A percentile compares a stretch with the other conserved stretches of the same genome.
phyloP scores from a whole-genome alignment of 495 filamentous ascomycete species.

The Aspergillus leporis region DNA sequence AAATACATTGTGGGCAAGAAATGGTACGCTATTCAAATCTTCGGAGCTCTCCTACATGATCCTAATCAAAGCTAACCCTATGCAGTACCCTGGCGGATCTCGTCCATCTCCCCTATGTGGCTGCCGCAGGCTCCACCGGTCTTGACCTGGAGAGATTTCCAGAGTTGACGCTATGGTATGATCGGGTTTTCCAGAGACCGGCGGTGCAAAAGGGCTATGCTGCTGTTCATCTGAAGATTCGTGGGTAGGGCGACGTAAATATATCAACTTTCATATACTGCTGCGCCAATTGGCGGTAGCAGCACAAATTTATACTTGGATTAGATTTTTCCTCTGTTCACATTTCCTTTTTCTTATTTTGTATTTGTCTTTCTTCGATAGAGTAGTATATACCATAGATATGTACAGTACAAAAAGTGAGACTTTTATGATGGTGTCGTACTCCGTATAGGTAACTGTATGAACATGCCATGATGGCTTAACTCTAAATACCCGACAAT shows the following conservation, averaged over 20 bases:
- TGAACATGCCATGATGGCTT: too few species aligned
- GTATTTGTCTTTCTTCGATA: background rate
- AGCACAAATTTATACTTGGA: background rate
- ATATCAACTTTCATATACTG: background rate
- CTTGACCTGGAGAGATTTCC: conserved; percentile 16
- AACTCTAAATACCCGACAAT: too few species aligned
- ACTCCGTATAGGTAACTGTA: background rate
- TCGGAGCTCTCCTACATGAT: background rate
- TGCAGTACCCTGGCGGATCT: conserved; percentile 13
- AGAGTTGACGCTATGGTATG: conserved; percentile 15
- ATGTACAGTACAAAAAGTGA: background rate
- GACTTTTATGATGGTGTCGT: too few species aligned
- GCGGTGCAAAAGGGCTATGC: conserved; percentile 9
- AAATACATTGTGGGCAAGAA: conserved; percentile 12
- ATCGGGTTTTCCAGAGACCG: conserved; percentile 5
- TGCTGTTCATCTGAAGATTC: conserved; percentile 6
- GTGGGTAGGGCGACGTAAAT: background rate
- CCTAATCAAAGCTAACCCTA: background rate
- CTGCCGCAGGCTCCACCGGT: conserved; percentile 2
- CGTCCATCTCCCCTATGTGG: conserved; percentile 6
- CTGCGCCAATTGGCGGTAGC: background rate
- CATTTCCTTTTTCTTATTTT: background rate
- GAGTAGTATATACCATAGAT: background rate
- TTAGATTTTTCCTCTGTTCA: background rate
- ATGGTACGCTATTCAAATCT: conserved; percentile 4